A percentile compares a stretch with the other conserved stretches of the same genome.
Conservation (phyloP, 192 early-diverging fungal species). For the Coemansia sp. region DNA sequence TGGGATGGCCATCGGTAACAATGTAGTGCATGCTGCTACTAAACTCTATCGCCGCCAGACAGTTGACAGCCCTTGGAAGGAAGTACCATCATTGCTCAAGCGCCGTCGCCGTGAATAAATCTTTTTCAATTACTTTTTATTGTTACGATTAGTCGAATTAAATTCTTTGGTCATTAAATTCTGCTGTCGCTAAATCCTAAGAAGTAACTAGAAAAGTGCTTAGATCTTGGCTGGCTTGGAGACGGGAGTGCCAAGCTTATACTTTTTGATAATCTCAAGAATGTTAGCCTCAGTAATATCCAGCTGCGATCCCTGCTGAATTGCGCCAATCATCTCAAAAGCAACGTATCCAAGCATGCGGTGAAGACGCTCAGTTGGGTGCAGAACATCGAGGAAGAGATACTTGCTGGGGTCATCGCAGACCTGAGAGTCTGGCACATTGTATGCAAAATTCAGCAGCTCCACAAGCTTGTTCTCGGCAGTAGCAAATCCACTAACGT, state of each 20-base stretch:
- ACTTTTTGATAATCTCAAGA: slow-evolving; percentile 20
- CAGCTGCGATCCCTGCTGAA: background rate
- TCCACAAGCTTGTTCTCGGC: slow-evolving; percentile 22
- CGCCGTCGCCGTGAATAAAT: background rate
- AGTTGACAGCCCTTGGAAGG: slow-evolving; percentile 15
- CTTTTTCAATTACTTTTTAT: background rate
- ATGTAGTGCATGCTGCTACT: slow-evolving; percentile 9
- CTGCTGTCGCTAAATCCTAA: too few relatives aligned
- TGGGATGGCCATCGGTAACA: slow-evolving; percentile 42
- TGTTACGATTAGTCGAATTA: background rate
- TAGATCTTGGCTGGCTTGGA: slow-evolving; percentile 22
- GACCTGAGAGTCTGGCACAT: slow-evolving; percentile 24
- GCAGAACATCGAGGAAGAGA: slow-evolving; percentile 40
- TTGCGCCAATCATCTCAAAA: slow-evolving; percentile 11
- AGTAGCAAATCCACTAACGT: slow-evolving; percentile 15
- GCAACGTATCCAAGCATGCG: slow-evolving; percentile 32
- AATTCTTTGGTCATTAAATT: too few relatives aligned
- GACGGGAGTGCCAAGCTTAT: slow-evolving; percentile 27
- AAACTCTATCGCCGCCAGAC: slow-evolving; percentile 19
- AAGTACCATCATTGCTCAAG: slow-evolving; percentile 5
- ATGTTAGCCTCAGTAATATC: slow-evolving; percentile 23
- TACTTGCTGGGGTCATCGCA: slow-evolving; percentile 33
- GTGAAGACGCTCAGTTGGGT: slow-evolving; percentile 35
- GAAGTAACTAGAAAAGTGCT: too few relatives aligned
- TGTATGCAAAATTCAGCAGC: slow-evolving; percentile 13